Evolutionary conservation across 2,329 filamentous ascomycete genomes (phyloP).

Genomic region (Aspergillus brunneoviolaceus): DNA sequence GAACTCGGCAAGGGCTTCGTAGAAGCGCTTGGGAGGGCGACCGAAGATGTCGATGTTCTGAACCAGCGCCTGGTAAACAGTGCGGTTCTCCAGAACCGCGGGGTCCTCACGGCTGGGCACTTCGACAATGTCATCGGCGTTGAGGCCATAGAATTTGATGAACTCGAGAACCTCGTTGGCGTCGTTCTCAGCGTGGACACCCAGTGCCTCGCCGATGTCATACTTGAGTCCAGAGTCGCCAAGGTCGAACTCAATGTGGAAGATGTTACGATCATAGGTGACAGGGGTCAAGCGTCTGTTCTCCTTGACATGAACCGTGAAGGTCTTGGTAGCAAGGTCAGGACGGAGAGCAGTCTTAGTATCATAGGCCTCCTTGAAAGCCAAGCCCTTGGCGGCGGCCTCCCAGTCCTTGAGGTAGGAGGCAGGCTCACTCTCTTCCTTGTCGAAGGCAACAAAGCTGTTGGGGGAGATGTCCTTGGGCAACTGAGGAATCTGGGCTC

Average conservation of each 20-base stretch:
- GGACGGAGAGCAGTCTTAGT: slow-evolving; percentile 74
- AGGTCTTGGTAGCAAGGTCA: slow-evolving; percentile 81
- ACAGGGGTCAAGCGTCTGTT: slow-evolving; percentile 86
- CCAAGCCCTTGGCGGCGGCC: slow-evolving; percentile 78
- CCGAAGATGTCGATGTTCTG: slow-evolving; percentile 97
- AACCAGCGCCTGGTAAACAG: slow-evolving; percentile 83
- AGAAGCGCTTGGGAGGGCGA: slow-evolving; percentile 95
- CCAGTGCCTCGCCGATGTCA: slow-evolving; percentile 94
- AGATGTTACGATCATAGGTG: slow-evolving; percentile 96
- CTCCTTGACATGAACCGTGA: slow-evolving; percentile 86
- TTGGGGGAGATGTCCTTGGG: slow-evolving; percentile 68
- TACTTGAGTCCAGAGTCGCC: slow-evolving; percentile 89
- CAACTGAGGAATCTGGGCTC: slow-evolving; percentile 45
- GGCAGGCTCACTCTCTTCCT: slow-evolving; percentile 68
- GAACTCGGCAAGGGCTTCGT: slow-evolving; percentile 85
- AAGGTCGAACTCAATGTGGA: slow-evolving; percentile 99
- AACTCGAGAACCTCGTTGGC: slow-evolving; percentile 74
- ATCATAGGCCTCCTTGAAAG: slow-evolving; percentile 91
- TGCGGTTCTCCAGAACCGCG: slow-evolving; percentile 76
- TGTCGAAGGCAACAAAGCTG: slow-evolving; percentile 80
- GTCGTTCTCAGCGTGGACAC: slow-evolving; percentile 95
- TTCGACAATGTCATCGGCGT: slow-evolving; percentile 82
- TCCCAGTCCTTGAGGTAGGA: slow-evolving; percentile 74
- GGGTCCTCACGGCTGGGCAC: slow-evolving; percentile 81
- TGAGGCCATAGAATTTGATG: slow-evolving; percentile 84